A percentile compares a stretch with the other conserved stretches of the same genome.
These are phyloP conservation scores for Dentipellis fragilis DNA, from an alignment of 768 basidiomycete species.

Conservation along the genomic window DNA sequence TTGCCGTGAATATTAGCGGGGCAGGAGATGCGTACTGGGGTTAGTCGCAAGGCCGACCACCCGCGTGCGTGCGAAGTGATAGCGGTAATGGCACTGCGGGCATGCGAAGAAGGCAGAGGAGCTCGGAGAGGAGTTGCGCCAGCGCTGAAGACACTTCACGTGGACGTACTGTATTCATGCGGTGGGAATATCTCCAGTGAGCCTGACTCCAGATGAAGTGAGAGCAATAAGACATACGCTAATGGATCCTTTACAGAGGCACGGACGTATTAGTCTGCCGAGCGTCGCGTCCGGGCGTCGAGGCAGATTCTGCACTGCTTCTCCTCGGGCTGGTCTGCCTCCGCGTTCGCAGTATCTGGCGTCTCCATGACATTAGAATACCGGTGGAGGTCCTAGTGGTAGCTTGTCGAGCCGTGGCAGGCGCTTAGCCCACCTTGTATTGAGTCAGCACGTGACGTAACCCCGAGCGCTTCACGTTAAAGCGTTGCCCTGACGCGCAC, in stretches of 20 bases:
- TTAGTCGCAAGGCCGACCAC: conserved; percentile 71
- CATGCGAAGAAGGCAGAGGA: conserved; percentile 67
- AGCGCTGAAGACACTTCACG: conserved; percentile 65
- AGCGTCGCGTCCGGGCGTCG: conserved; percentile 50
- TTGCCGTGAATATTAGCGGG: not conserved
- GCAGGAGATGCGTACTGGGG: conserved; percentile 34
- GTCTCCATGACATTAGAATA: not conserved
- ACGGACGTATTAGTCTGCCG: conserved; percentile 76
- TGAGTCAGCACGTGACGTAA: not conserved
- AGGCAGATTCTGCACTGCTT: conserved; percentile 83
- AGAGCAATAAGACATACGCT: conserved; percentile 32
- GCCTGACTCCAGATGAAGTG: not conserved
- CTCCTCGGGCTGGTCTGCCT: conserved; percentile 20
- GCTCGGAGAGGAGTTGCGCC: conserved; percentile 58
- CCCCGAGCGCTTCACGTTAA: too few relatives aligned
- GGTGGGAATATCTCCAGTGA: conserved; percentile 1
- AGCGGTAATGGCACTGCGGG: conserved; percentile 71
- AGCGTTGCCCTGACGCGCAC: too few relatives aligned
- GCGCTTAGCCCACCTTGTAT: not conserved
- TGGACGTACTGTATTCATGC: conserved; percentile 53
- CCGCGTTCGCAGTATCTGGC: not conserved
- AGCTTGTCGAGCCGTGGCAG: not conserved
- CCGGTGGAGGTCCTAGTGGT: not conserved
- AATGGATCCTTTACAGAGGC: conserved; percentile 71
- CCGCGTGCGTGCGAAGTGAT: conserved; percentile 65